These are phyloP conservation scores for Solanum acaule DNA, from an alignment of 257 asterid genomes.

Conservation along the genomic window DNA sequence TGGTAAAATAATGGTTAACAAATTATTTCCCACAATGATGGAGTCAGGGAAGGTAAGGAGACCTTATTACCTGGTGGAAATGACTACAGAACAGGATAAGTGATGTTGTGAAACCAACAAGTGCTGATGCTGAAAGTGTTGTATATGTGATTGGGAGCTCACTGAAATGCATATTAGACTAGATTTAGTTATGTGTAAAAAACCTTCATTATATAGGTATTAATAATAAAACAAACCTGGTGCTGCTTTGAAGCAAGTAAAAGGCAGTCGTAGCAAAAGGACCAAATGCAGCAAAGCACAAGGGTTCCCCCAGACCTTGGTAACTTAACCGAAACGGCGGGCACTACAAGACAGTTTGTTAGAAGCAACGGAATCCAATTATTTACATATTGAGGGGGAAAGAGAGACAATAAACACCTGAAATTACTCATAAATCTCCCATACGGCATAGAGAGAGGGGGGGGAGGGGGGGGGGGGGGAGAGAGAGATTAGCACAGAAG, in stretches of 20 bases:
- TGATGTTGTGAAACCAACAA: conserved; percentile 82
- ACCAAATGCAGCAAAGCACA: conserved; percentile 92
- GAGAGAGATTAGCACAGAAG: not conserved
- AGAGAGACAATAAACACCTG: not conserved
- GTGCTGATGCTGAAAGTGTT: conserved; percentile 56
- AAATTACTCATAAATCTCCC: not conserved
- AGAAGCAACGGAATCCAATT: not conserved
- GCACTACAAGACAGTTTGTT: conserved; percentile 36
- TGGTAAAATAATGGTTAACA: not conserved
- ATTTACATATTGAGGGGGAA: not conserved
- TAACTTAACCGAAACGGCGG: conserved; percentile 93
- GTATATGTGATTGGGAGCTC: conserved; percentile 51
- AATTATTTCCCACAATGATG: not conserved
- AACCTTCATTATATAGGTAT: not conserved
- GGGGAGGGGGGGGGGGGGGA: too few relatives aligned
- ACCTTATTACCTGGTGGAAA: conserved; percentile 68
- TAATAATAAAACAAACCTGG: conserved; percentile 27
- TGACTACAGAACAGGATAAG: conserved; percentile 92
- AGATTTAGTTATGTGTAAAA: not conserved
- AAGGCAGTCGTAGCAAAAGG: conserved; percentile 88
- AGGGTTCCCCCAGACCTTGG: conserved; percentile 82
- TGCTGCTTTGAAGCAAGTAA: conserved; percentile 68
- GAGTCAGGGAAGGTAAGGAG: not conserved
- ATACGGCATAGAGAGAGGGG: not conserved
- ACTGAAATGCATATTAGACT: conserved; percentile 16